These are phyloP conservation scores for Brassica rapa DNA, from an alignment of 345 rosid species.

Conservation along the genomic window DNA sequence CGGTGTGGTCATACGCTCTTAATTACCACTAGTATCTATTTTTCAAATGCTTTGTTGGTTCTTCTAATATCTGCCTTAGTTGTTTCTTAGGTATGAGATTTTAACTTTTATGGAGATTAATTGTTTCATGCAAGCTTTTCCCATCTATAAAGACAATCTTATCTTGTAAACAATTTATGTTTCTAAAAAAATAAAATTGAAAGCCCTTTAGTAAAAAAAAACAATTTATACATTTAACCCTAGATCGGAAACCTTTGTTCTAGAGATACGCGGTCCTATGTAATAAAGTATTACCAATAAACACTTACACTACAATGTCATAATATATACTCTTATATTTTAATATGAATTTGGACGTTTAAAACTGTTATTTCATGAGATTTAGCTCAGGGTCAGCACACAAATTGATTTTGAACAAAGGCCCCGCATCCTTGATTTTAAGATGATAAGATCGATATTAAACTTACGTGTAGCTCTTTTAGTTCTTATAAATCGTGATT, in stretches of 20 bases:
- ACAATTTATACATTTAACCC: not conserved
- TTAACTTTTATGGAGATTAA: not conserved
- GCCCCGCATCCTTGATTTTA: not conserved
- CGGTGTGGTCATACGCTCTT: no score
- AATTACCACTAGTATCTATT: no score
- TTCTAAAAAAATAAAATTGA: not conserved
- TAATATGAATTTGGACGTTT: not conserved
- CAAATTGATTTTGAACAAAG: not conserved
- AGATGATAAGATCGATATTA: conserved; percentile 12
- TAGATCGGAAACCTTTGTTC: not conserved
- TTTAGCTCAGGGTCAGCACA: not conserved
- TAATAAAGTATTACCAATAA: no score
- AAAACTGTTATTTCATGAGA: not conserved
- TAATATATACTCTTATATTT: no score
- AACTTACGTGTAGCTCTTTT: not conserved
- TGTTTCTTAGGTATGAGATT: no score
- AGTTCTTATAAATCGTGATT: conserved; percentile 10
- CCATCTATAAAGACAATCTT: no score
- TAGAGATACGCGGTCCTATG: no score
- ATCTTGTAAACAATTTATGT: no score
- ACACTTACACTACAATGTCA: not conserved
- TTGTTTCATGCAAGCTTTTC: no score
- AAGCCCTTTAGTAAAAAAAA: no score
- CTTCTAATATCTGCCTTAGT: no score
- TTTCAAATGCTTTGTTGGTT: no score